Evolutionary conservation across 306 rosid species (phyloP).

Genomic region (Sphenostylis stenocarpa): DNA sequence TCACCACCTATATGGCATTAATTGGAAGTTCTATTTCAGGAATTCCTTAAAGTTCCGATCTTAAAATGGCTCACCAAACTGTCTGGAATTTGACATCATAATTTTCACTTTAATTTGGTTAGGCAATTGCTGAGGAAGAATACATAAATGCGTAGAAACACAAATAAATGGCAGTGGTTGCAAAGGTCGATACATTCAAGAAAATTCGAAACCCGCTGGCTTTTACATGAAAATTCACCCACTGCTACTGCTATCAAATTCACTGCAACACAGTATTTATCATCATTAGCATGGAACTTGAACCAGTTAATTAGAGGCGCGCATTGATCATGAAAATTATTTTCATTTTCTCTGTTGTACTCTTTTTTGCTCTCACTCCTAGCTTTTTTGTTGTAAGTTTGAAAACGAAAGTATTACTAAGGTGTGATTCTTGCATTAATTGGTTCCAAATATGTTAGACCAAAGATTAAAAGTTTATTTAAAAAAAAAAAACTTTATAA

Average conservation of each 20-base stretch:
- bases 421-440: background rate
- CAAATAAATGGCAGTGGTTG: constrained; percentile 23
- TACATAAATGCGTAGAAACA: background rate
- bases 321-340: too few relatives aligned
- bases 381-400: background rate
- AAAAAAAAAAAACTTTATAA: background rate
- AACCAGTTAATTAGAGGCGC: background rate
- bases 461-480: background rate
- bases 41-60: constrained; percentile 8
- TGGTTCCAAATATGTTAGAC: background rate
- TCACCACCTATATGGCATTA: constrained; percentile 28
- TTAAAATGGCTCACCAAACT: constrained; percentile 30
- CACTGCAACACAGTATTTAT: background rate
- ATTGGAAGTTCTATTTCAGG: constrained; percentile 8
- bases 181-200: background rate
- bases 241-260: background rate
- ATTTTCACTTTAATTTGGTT: constrained; percentile 2
- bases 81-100: constrained; percentile 1
- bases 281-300: background rate
- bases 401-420: background rate
- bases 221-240: background rate
- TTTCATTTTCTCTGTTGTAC: background rate
- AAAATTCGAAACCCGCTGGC: background rate
- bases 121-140: background rate
- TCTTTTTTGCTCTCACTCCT: background rate